These are phyloP conservation scores for Dunaliella sp. DNA, from an alignment of 139 green algal genomes.

Conservation along the genomic window DNA sequence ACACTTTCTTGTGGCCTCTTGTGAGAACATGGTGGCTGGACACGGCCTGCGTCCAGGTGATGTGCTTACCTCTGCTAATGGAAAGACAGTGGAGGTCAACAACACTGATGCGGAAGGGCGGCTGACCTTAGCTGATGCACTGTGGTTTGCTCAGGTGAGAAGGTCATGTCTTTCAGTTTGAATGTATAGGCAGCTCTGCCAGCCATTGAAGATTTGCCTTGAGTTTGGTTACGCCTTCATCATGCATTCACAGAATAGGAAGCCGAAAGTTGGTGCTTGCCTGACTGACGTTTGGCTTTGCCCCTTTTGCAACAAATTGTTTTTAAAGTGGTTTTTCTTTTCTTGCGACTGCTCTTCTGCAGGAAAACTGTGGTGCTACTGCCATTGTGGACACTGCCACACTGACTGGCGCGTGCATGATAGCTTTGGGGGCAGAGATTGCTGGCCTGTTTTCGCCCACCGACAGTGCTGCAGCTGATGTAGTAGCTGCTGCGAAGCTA, in stretches of 20 bases:
- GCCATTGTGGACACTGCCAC: constrained; percentile 92
- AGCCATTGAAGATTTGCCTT: no score
- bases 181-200: no score
- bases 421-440: constrained; percentile 79
- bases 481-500: constrained; percentile 47
- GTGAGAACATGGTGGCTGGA: constrained; percentile 96
- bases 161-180: no score
- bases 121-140: constrained; percentile 91
- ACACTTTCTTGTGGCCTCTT: constrained; percentile 94
- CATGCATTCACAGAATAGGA: no score
- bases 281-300: no score
- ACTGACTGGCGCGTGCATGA: constrained; percentile 75
- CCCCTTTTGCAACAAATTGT: no score
- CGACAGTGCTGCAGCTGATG: constrained; percentile 56
- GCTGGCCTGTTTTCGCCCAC: constrained; percentile 75
- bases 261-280: no score
- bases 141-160: constrained; percentile 87
- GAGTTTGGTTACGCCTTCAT: no score
- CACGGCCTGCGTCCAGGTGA: constrained; percentile 88
- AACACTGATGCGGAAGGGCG: constrained; percentile 92
- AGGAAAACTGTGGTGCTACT: constrained; percentile 51
- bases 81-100: constrained; percentile 86
- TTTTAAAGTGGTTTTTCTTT: no score
- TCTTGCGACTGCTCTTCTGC: no score
- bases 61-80: constrained; percentile 88